phyloP scores from a whole-genome alignment of 2,329 filamentous ascomycete species.

The Coniella vitis region DNA sequence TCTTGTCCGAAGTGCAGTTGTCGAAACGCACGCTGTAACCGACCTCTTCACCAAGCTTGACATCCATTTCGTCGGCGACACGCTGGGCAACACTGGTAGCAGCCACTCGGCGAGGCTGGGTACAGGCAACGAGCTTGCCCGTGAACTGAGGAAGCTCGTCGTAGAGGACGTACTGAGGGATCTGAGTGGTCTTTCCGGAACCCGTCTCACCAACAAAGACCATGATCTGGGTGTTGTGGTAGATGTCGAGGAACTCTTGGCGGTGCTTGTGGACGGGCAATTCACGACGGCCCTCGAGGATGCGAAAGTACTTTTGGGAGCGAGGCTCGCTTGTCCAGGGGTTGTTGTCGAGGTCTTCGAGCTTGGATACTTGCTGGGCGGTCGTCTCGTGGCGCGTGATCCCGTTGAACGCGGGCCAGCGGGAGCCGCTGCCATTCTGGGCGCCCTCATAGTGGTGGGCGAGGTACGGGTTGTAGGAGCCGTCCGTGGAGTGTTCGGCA shows the following conservation, averaged over 20 bases:
- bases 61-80: constrained; percentile 95
- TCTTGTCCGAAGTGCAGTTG: constrained; percentile 82
- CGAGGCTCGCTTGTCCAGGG: constrained; percentile 76
- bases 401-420: constrained; percentile 47
- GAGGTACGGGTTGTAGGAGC: constrained; percentile 71
- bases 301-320: constrained; percentile 81
- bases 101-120: constrained; percentile 92
- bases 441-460: constrained; percentile 66
- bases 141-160: constrained; percentile 86
- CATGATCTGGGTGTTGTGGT: constrained; percentile 89
- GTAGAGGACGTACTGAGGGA: constrained; percentile 95
- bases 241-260: constrained; percentile 89
- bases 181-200: constrained; percentile 98
- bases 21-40: constrained; percentile 99
- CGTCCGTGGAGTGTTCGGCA: constrained; percentile 16
- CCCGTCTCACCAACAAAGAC: constrained; percentile 99
- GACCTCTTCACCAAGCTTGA: constrained; percentile 85
- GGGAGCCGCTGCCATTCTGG: constrained; percentile 29
- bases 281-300: constrained; percentile 74
- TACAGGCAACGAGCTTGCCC: constrained; percentile 91
- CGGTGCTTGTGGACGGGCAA: constrained; percentile 90
- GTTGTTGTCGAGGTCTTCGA: constrained; percentile 76
- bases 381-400: constrained; percentile 79
- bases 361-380: constrained; percentile 61
- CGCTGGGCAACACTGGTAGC: constrained; percentile 98